Evolutionary conservation across 257 asterid genomes (phyloP), one percentile per base, ranked within the genome.

Genomic region (Gynochthodes officinalis): DNA sequence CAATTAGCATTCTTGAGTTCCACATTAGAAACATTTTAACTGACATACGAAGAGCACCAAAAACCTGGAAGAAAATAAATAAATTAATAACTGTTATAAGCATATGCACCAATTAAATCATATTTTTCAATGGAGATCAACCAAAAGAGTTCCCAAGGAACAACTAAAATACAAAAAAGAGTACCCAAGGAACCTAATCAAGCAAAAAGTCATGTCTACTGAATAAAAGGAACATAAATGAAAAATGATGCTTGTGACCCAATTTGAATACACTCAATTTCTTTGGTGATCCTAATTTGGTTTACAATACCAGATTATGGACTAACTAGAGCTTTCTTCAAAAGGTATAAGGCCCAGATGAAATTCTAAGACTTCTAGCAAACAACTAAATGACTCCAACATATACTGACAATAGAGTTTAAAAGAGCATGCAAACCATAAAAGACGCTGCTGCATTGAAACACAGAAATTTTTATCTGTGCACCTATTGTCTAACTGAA

Each of bases 1-100:
- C 99, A 82, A 95, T 95, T 76, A 85, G 73, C 97, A 95, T 86
- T 80, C 71, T 73, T 35, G 99, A 86, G 80, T 95, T 95, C 99
- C 96, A 92, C 99, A 95, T 95, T 83, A 95, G 74, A 77, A 92
- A 89, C 96, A 95, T 92, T 82, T 95, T 95, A 65, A 95, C 97
- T 19, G 98, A 82, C 99, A 95, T 95, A 74, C 99, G 96, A 76
- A 95, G 98, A 72, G 99, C 99, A 75, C 99, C 99, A 82, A 84
- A 95, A 71, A 95, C 99, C 99, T 95, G 82, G 50, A 84, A 64
- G 70, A 65, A 64, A 7, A 25, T 16, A 57, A 49, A 16, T 21
- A 32, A 19, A 30, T 28, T 61, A 59, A n/a, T n/a, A n/a, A n/a
- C n/a, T n/a, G n/a, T n/a, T 39, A 60, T 25, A 52, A 46, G 74